Evolutionary conservation across 129 eudicot species (phyloP).

Genomic region (Calendula officinalis): DNA sequence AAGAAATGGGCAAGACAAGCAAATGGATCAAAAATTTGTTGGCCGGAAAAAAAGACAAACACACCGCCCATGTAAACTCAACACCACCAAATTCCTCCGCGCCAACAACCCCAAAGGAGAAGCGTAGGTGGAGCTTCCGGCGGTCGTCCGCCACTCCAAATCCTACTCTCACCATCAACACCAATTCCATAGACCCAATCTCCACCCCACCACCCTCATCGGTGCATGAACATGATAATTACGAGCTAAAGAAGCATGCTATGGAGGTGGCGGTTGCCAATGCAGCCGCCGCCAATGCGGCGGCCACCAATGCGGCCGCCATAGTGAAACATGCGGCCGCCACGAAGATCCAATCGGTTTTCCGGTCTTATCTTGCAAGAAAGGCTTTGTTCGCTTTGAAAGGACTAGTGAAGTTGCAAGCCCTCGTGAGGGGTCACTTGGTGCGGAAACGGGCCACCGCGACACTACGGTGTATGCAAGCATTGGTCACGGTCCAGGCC

Average conservation of each 20-base stretch:
- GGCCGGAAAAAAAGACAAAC: conserved; percentile 64
- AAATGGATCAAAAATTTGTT: conserved; percentile 76
- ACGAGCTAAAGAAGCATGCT: conserved; percentile 54
- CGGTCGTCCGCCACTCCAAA: conserved; percentile 63
- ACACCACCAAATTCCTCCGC: conserved; percentile 45
- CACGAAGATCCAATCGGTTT: conserved; percentile 68
- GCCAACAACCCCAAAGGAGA: conserved; percentile 74
- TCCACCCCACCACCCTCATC: conserved; percentile 28
- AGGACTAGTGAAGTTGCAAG: conserved; percentile 91
- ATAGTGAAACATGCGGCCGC: conserved; percentile 70
- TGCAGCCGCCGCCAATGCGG: conserved; percentile 59
- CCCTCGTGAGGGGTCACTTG: conserved; percentile 85
- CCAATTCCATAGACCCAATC: conserved; percentile 24
- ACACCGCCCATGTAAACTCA: conserved; percentile 28
- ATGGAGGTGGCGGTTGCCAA: conserved; percentile 55
- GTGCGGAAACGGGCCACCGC: conserved; percentile 87
- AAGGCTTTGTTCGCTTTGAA: conserved; percentile 88
- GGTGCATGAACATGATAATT: conserved; percentile 32
- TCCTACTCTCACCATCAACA: conserved; percentile 14
- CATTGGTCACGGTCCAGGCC: conserved; percentile 75
- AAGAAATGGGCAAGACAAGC: conserved; percentile 83
- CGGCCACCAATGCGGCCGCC: conserved; percentile 55
- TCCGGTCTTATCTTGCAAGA: conserved; percentile 80
- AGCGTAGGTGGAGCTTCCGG: conserved; percentile 92
- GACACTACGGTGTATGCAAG: conserved; percentile 91